Evolutionary conservation across 768 basidiomycete genomes (phyloP).

Genomic region (Boletus sp.): DNA sequence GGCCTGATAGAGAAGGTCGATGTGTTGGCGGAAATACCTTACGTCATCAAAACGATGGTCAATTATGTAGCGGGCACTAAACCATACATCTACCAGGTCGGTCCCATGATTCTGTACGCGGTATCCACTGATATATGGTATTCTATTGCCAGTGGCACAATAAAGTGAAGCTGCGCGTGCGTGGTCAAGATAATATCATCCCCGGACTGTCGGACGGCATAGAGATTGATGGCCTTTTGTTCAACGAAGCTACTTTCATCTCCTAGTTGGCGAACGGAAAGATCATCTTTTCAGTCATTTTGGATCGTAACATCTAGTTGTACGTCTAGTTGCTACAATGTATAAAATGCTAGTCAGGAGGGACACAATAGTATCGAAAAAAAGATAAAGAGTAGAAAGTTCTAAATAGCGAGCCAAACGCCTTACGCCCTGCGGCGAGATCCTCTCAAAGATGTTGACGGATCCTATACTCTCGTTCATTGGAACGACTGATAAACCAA

Average conservation of each 20-base stretch:
- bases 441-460: neutral
- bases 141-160: constrained; percentile 50
- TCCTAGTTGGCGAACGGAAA: constrained; percentile 37
- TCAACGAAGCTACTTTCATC: constrained; percentile 90
- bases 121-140: neutral
- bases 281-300: neutral
- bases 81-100: constrained; percentile 90
- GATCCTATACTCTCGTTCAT: constrained; percentile 2
- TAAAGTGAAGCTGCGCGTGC: constrained; percentile 48
- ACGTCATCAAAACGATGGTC: constrained; percentile 86
- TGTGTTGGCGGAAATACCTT: constrained; percentile 91
- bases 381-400: neutral
- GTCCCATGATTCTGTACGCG: constrained; percentile 19
- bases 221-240: constrained; percentile 66
- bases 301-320: neutral
- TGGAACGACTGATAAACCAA: constrained; percentile 18
- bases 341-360: neutral
- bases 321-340: constrained; percentile 10
- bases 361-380: neutral
- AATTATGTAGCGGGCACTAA: constrained; percentile 92
- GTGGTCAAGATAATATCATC: constrained; percentile 38
- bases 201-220: constrained; percentile 38
- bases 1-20: constrained; percentile 93
- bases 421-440: too few species aligned
- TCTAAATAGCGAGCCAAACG: neutral